Conservation (phyloP, 371 early-diverging fungal genomes). For the Lichtheimia ornata region DNA sequence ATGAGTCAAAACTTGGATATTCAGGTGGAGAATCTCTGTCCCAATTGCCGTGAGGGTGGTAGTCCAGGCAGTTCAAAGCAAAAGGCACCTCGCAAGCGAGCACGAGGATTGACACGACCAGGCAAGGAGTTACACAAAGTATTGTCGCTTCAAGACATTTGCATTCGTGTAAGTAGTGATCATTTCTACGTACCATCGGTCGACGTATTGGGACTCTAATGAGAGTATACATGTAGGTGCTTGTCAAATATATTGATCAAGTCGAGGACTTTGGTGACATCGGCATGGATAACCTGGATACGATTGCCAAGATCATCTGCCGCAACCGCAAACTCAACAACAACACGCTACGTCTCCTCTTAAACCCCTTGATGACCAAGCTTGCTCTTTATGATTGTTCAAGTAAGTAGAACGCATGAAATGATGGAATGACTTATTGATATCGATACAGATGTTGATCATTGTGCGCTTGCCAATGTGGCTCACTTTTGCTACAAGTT, state of each 20-base stretch:
- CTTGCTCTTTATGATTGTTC: conserved; percentile 84
- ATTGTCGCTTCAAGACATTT: conserved; percentile 62
- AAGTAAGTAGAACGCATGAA: conserved; percentile 25
- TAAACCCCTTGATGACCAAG: conserved; percentile 57
- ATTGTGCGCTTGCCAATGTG: conserved; percentile 56
- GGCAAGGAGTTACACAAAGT: conserved; percentile 26
- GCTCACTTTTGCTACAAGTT: conserved; percentile 67
- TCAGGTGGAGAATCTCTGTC: conserved; percentile 38
- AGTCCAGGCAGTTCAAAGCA: conserved; percentile 12
- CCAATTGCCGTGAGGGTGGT: conserved; percentile 44
- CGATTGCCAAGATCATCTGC: conserved; percentile 79
- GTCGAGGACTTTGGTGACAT: conserved; percentile 86
- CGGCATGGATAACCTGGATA: conserved; percentile 63
- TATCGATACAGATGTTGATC: conserved; percentile 50
- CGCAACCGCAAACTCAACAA: conserved; percentile 71
- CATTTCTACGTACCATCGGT: background rate
- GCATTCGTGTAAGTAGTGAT: conserved; percentile 56
- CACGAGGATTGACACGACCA: conserved; percentile 21
- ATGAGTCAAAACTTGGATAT: conserved; percentile 16
- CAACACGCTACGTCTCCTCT: conserved; percentile 71
- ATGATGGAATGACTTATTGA: background rate
- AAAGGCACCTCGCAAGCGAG: background rate
- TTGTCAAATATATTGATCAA: conserved; percentile 74
- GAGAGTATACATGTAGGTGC: conserved; percentile 40
- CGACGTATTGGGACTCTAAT: too few relatives aligned